Evolutionary conservation across 805 yeast genomes (phyloP).

Genomic region (Priceomyces medius): DNA sequence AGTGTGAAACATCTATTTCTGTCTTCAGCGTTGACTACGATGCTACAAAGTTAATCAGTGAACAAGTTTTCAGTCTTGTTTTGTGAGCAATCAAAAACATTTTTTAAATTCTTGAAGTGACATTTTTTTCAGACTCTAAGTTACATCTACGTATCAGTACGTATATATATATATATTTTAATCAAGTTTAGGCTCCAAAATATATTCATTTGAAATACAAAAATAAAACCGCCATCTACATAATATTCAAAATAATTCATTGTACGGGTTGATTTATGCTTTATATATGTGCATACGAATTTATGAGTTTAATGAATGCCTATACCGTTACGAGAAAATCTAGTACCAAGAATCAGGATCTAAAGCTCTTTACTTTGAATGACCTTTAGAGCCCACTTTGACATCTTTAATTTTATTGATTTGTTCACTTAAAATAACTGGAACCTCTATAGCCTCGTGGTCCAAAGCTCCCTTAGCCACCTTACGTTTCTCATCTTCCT

Average conservation of each 20-base stretch:
- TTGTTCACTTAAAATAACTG: conserved; percentile 46
- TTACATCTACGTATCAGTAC: too few relatives aligned
- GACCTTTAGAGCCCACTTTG: conserved; percentile 11
- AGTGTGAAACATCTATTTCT: conserved; percentile 43
- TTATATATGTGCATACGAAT: not conserved
- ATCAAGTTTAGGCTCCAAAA: too few relatives aligned
- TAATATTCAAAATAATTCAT: not conserved
- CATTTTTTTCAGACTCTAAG: too few relatives aligned
- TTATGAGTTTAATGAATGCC: too few relatives aligned
- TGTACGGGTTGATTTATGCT: not conserved
- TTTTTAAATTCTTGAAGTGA: not conserved
- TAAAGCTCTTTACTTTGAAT: too few relatives aligned
- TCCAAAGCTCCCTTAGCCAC: conserved; percentile 23
- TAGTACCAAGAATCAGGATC: too few relatives aligned
- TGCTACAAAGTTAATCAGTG: conserved; percentile 19
- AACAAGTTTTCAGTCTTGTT: conserved; percentile 1
- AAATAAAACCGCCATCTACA: too few relatives aligned
- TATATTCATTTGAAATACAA: too few relatives aligned
- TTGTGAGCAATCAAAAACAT: not conserved
- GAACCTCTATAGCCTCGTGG: conserved; percentile 51
- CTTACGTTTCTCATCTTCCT: conserved; percentile 10
- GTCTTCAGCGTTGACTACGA: conserved; percentile 51
- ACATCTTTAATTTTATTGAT: conserved; percentile 39
- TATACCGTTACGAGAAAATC: too few relatives aligned
- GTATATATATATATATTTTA: too few relatives aligned